Base-by-base conservation (phyloP, 257 asterid genomes). In the Fraxinus americana region DNA sequence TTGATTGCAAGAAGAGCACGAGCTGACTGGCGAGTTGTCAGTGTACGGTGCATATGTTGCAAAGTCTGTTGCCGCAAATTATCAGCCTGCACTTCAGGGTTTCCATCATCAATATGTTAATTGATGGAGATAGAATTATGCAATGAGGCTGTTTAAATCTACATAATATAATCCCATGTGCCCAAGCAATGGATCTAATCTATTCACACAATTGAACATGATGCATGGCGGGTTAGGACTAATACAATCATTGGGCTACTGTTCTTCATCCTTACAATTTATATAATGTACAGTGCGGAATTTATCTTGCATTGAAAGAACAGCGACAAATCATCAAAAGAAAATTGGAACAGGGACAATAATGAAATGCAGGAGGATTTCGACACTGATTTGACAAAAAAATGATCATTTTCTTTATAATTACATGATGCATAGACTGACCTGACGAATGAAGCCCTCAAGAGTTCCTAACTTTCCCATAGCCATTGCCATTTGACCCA, bases 401-500 rank as follows among this genome's bases (percentile, higher is more conserved):
- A 14, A 52, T 16, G 63, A 10, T 52, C 21, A 52, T 52, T 2
- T 6, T 5, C 14, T 19, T 69, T 19, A 69, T 38, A 36, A 35
- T 23, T 13, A 69, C 17, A 69, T n/a, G 19, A 21, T 39, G 36
- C 52, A 69, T 39, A 73, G 29, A 29, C 36, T 27, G 35, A 88
- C 92, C 92, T 89, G 92, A 77, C 84, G 88, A 41, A 89, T 84
- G 83, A 89, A 89, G 79, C 90, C 90, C 82, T 89, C 92, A 10
- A 89, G 87, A 67, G 89, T 89, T 76, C 89, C 89, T 14, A 89
- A 82, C 82, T 89, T 89, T 2, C 92, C 90, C 84, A 89, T 83
- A n/a, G 92, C 90, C 85, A 87, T 84, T 4, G 90, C 92, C 92
- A 89, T 89, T 80, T 89, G 92, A 48, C 89, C 89, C 92, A 88